Evolutionary conservation across 805 yeast genomes (phyloP).

Genomic region (Maudiozyma pseudohumilis): DNA sequence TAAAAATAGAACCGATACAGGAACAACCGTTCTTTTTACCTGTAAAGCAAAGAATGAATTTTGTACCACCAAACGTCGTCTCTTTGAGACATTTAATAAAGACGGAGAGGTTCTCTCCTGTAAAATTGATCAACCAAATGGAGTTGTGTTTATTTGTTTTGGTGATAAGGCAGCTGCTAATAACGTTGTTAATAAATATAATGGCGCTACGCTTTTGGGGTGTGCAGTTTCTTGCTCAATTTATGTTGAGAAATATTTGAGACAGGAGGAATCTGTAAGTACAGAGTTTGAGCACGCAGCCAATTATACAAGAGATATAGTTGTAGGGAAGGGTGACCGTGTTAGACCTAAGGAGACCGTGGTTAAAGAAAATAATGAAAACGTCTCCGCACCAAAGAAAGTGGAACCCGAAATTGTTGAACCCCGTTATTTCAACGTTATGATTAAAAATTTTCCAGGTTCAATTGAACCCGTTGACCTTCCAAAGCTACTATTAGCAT

Average conservation of each 20-base stretch:
- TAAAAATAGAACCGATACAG: conserved; percentile 33
- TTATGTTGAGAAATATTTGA: conserved; percentile 4
- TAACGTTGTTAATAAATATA: conserved; percentile 26
- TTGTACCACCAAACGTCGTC: conserved; percentile 33
- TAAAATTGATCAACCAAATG: conserved; percentile 30
- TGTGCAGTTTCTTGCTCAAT: neutral
- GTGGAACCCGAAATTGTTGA: neutral
- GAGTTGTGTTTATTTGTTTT: conserved; percentile 35
- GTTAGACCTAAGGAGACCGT: neutral
- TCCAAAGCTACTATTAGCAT: neutral
- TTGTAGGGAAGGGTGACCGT: neutral
- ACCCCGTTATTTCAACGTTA: neutral
- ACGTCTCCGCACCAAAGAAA: neutral
- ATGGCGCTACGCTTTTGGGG: conserved; percentile 20
- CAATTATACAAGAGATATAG: neutral
- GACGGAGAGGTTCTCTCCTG: conserved; percentile 39
- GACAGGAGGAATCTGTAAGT: neutral
- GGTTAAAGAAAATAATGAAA: neutral
- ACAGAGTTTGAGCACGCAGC: too few species aligned
- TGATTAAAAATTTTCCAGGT: neutral
- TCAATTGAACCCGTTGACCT: neutral
- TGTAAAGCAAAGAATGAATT: conserved; percentile 31
- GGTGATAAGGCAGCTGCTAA: conserved; percentile 28
- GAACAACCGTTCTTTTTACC: conserved; percentile 43
- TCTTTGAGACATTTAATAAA: conserved; percentile 40